phyloP scores from a whole-genome alignment of 2,329 filamentous ascomycete genomes.

The Colletotrichum sp. region DNA sequence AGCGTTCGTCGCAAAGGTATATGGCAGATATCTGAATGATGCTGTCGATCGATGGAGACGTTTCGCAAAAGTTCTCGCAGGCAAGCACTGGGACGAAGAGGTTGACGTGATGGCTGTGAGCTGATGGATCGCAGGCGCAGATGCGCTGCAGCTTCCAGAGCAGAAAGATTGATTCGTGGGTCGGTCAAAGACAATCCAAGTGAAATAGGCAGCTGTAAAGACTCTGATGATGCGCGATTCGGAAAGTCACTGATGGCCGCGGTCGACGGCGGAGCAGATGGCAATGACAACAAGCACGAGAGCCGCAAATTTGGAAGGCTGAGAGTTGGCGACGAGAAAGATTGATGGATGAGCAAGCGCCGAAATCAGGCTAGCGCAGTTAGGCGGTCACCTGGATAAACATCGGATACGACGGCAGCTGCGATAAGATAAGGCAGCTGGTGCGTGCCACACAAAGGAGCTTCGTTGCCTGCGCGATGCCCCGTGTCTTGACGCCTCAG shows the following conservation, averaged over 20 bases:
- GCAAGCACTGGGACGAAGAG: background rate
- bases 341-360: conserved; percentile 14
- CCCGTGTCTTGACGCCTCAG: background rate
- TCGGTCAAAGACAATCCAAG: background rate
- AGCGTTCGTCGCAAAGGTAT: background rate
- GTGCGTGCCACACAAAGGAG: background rate
- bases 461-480: background rate
- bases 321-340: conserved; percentile 16
- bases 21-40: background rate
- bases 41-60: background rate
- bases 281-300: background rate
- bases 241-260: background rate
- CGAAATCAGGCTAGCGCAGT: conserved; percentile 12
- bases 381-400: conserved; percentile 19
- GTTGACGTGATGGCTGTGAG: background rate
- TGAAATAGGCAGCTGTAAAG: background rate
- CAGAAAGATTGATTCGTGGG: background rate
- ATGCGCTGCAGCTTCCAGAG: conserved; percentile 3
- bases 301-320: conserved; percentile 10
- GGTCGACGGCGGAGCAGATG: background rate
- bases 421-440: background rate
- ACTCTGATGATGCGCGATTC: background rate
- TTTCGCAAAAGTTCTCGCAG: background rate
- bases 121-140: background rate
- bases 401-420: background rate